A percentile compares a stretch with the other conserved stretches of the same genome.
Evolutionary conservation across 306 rosid genomes (phyloP).

Genomic region (Glycine tomentella): DNA sequence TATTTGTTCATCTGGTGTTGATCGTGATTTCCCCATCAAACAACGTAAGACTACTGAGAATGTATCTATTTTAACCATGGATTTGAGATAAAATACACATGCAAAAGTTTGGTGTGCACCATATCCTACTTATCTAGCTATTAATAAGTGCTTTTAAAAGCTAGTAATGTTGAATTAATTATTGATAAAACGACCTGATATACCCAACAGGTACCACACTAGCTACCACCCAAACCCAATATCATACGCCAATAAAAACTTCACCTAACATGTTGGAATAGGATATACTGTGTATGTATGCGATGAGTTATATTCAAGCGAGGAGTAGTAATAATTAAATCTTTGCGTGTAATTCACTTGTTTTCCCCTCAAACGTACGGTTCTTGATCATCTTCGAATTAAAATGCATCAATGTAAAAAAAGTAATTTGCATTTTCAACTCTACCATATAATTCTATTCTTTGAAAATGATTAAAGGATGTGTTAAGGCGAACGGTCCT

Average conservation of each 20-base stretch:
- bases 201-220: too few relatives aligned
- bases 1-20: background rate
- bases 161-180: background rate
- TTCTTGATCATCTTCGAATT: background rate
- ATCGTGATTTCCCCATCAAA: background rate
- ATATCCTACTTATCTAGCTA: background rate
- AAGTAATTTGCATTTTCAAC: too few relatives aligned
- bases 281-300: background rate
- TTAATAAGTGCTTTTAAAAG: background rate
- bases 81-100: too few relatives aligned
- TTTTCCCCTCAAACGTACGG: background rate
- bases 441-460: too few relatives aligned
- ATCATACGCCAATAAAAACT: background rate
- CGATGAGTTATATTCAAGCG: background rate
- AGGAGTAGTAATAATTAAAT: background rate
- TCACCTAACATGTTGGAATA: conserved; percentile 13
- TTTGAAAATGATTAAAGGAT: too few relatives aligned
- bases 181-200: background rate
- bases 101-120: background rate
- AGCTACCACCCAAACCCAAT: background rate
- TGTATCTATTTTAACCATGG: background rate
- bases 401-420: background rate
- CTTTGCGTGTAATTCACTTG: background rate
- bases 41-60: background rate
- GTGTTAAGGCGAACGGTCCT: too few relatives aligned